phyloP scores from a whole-genome alignment of 345 rosid species.

The Carallia pectinifolia region DNA sequence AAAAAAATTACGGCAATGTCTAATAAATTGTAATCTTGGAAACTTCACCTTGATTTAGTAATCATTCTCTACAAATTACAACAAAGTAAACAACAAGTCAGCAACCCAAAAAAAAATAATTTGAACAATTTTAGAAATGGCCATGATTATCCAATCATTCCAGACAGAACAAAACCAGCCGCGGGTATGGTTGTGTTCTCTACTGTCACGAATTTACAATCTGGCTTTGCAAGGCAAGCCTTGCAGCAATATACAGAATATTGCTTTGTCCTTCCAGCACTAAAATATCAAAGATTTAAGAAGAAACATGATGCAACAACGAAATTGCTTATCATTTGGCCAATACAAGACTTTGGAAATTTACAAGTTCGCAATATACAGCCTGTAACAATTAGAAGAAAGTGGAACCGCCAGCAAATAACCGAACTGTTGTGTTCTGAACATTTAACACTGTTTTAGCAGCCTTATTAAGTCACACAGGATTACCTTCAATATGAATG shows the following conservation, averaged over 20 bases:
- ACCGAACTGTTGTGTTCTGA: slow-evolving; percentile 26
- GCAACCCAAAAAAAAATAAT: no score
- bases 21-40: no score
- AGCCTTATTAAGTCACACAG: slow-evolving; percentile 26
- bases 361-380: slow-evolving; percentile 21
- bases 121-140: not conserved
- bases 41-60: no score
- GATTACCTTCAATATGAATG: slow-evolving; percentile 30
- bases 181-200: not conserved
- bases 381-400: slow-evolving; percentile 17
- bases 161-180: not conserved
- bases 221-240: slow-evolving; percentile 5
- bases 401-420: slow-evolving; percentile 16
- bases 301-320: not conserved
- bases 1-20: no score
- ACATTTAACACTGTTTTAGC: slow-evolving; percentile 24
- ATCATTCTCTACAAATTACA: no score
- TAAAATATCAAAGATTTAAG: not conserved
- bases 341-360: slow-evolving; percentile 31
- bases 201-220: not conserved
- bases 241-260: not conserved
- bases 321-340: slow-evolving; percentile 14
- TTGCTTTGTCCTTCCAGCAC: not conserved
- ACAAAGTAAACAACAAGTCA: no score
- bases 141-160: not conserved